Evolutionary conservation across 441 rosid genomes (phyloP), one percentile per base, ranked within the genome.

Genomic region (Sinapis alba): DNA sequence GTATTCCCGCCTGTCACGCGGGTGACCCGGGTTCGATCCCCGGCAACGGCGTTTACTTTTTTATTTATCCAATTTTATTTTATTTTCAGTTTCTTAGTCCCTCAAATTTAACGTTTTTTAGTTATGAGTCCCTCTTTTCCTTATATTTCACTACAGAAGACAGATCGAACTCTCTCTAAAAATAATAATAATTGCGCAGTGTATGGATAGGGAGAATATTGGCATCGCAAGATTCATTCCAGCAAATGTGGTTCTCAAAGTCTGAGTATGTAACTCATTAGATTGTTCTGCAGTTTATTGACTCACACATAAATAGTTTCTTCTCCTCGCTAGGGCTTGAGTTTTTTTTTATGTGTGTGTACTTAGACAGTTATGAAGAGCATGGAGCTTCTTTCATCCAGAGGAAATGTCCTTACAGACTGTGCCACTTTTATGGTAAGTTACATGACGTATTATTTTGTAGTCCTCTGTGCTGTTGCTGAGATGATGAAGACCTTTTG

Each of bases 211-310:
- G 95, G 45, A 91, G 95, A 70, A 88, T 91, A 87, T 68, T 91
- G 86, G 99, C 98, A 72, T 93, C 98, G 11, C 88, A 89, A 20
- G 97, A 94, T 60, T 93, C 98, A 34, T 93, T 90, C 83, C 97
- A 95, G 87, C 98, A 90, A 75, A 93, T 90, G 98, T 95, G 99
- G 99, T 88, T 93, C 86, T 91, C 97, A 45, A 93, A 95, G 83
- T 78, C 91, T 0, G 98, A 95, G 98, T 88, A 85, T 87, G 98
- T 83, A 71, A 20, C 26, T 12, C 38, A n/a, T 54, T 61, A n/a
- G n/a, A 28, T 6, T 38, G 15, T 34, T 71, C 10, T 68, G 24
- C 64, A 28, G 50, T 45, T 15, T 71, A 19, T 62, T 27, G 11
- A 28, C 27, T 36, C 24, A 13, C 50, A 43, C 11, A 8, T 7